phyloP scores from a whole-genome alignment of 345 rosid genomes.

The Eutrema yunnanense region DNA sequence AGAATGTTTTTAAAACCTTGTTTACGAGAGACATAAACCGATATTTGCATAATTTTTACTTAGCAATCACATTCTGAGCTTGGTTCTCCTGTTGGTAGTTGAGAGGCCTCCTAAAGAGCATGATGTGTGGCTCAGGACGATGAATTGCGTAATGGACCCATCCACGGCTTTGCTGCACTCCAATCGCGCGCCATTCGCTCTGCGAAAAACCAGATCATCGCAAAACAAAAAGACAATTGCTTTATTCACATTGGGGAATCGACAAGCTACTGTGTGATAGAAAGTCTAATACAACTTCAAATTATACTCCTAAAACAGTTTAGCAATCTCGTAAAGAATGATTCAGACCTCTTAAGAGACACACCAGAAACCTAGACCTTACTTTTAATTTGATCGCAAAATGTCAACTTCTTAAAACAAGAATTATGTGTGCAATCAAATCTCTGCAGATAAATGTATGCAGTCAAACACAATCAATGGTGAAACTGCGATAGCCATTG shows the following conservation, averaged over 20 bases:
- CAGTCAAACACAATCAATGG: too few relatives aligned
- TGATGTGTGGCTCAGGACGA: conserved; percentile 98
- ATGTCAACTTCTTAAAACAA: not conserved
- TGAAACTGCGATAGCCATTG: too few relatives aligned
- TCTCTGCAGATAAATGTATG: not conserved
- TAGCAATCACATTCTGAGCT: conserved; percentile 43
- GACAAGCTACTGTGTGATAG: too few relatives aligned
- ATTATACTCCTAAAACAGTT: too few relatives aligned
- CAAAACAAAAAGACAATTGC: too few relatives aligned
- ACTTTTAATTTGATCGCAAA: too few relatives aligned
- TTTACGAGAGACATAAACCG: conserved; percentile 26
- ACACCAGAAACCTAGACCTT: too few relatives aligned
- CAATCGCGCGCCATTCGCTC: conserved; percentile 94
- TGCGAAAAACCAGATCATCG: conserved; percentile 8
- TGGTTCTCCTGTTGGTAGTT: conserved; percentile 82
- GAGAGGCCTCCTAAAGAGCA: conserved; percentile 90
- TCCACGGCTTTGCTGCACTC: conserved; percentile 96
- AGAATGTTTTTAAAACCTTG: not conserved
- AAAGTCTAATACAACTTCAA: too few relatives aligned
- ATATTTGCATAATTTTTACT: conserved; percentile 26
- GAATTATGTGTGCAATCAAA: not conserved
- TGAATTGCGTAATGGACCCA: conserved; percentile 98
- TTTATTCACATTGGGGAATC: too few relatives aligned
- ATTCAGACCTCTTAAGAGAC: too few relatives aligned
- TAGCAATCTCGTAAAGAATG: too few relatives aligned